phyloP scores from a whole-genome alignment of 208 protist genomes.

The Leishmania amazonensis region DNA sequence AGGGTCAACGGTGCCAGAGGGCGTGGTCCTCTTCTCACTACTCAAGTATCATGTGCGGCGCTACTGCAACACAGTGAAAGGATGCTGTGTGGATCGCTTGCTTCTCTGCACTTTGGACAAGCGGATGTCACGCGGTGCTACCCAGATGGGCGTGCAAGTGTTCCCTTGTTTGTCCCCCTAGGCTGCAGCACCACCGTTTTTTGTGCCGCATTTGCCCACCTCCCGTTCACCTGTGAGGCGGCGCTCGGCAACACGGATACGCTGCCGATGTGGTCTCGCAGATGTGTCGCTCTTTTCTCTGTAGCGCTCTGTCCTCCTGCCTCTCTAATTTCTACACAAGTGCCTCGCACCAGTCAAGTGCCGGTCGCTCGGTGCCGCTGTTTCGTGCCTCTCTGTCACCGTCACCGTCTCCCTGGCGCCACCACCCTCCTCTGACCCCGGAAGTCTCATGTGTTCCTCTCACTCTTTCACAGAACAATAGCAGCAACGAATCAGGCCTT shows the following conservation, averaged over 20 bases:
- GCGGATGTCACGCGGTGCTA: constrained; percentile 56
- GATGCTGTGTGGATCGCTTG: constrained; percentile 45
- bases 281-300: not conserved
- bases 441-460: not conserved
- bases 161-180: constrained; percentile 42
- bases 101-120: constrained; percentile 83
- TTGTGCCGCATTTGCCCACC: not conserved
- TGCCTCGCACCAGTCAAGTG: not conserved
- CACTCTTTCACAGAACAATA: not conserved
- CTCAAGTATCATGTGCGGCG: constrained; percentile 87
- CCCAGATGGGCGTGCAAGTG: constrained; percentile 58
- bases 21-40: constrained; percentile 76
- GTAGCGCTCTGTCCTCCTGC: not conserved
- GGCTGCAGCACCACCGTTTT: not conserved
- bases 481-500: not conserved
- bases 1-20: constrained; percentile 44
- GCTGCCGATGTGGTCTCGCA: not conserved
- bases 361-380: not conserved
- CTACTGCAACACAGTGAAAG: constrained; percentile 74
- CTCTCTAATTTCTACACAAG: not conserved
- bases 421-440: not conserved
- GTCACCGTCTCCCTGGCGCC: not conserved
- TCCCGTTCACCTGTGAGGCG: not conserved
- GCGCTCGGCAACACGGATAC: not conserved
- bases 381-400: not conserved